Evolutionary conservation across 2,329 filamentous ascomycete species (phyloP).

Genomic region (Exophiala spinifera): DNA sequence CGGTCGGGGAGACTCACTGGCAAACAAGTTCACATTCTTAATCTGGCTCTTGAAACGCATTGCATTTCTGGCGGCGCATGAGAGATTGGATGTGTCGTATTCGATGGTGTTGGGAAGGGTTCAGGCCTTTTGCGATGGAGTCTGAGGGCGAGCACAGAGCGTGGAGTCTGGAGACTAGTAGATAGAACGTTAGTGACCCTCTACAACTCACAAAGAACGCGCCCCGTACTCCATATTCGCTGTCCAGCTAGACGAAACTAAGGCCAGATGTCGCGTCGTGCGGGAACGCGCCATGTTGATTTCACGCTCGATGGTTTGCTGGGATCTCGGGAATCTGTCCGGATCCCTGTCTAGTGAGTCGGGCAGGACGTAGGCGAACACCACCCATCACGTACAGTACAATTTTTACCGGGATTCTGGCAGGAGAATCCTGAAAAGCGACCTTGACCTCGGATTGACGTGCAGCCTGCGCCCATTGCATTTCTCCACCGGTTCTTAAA

Average conservation of each 20-base stretch:
- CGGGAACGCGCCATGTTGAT: not conserved
- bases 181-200: no score
- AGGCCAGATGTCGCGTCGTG: not conserved
- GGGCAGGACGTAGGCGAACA: not conserved
- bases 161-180: no score
- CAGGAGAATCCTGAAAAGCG: not conserved
- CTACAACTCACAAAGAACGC: not conserved
- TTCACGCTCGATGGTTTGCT: not conserved
- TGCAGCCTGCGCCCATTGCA: slow-evolving; percentile 1
- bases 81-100: no score
- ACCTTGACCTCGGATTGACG: not conserved
- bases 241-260: not conserved
- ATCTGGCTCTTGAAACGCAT: slow-evolving; percentile 56
- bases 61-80: not conserved
- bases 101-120: no score
- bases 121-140: no score
- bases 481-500: not conserved
- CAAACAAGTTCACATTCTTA: slow-evolving; percentile 51
- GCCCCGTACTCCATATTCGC: no score
- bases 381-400: not conserved
- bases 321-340: not conserved
- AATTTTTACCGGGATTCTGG: not conserved
- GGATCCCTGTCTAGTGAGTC: not conserved
- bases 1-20: slow-evolving; percentile 42
- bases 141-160: no score